These are phyloP conservation scores for Arthrinium phaeospermum DNA, from an alignment of 2,329 filamentous ascomycete species.

Conservation along the genomic window DNA sequence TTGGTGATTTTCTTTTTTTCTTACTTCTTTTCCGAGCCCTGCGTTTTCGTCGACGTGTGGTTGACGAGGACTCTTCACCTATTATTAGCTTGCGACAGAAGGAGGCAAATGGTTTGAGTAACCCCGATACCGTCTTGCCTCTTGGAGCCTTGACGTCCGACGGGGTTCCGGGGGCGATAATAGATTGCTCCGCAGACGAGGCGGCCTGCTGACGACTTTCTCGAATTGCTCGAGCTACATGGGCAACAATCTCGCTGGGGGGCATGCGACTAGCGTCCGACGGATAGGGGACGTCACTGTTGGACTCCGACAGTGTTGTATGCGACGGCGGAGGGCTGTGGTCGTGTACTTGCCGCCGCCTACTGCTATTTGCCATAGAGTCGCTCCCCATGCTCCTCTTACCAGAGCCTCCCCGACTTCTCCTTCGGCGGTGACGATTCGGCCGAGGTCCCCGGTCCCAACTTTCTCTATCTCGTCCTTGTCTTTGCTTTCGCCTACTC, in stretches of 20 bases:
- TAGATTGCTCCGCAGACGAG: not conserved
- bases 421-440: too few relatives aligned
- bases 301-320: not conserved
- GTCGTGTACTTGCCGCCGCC: not conserved
- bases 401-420: too few relatives aligned
- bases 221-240: not conserved
- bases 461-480: not conserved
- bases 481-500: not conserved
- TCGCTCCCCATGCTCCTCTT: not conserved
- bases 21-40: not conserved
- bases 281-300: not conserved
- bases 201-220: not conserved
- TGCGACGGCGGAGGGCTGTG: not conserved
- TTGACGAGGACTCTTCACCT: not conserved
- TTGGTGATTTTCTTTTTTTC: not conserved
- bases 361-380: not conserved
- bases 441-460: not conserved
- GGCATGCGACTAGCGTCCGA: not conserved
- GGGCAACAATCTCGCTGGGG: not conserved
- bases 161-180: not conserved
- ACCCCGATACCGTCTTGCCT: not conserved
- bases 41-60: not conserved
- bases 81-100: not conserved
- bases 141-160: not conserved
- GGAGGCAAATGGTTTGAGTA: not conserved